Evolutionary conservation across 176 grass and related monocot species (phyloP), one percentile per base, ranked within the genome.

Genomic region (Calamus simplicifolius): DNA sequence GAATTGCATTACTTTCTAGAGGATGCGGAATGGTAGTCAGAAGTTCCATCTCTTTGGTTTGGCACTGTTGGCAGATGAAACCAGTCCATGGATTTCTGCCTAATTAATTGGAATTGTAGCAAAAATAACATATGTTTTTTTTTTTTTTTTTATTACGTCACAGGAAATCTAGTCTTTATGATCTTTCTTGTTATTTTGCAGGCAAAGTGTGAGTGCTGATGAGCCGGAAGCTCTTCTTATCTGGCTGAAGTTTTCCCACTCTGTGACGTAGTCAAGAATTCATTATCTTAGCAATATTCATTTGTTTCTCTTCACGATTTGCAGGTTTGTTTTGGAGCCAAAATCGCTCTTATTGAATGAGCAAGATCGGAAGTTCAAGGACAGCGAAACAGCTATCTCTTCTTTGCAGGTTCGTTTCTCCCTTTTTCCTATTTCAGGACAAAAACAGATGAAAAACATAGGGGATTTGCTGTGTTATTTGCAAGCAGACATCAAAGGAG

Each of bases 281-380:
- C 21, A 23, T 23, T 48, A 10, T 59, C 71, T 71, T 49, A 48
- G 16, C 5, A 31, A 8, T 43, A 43, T 43, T 43, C 10, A 13
- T 43, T 10, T 38, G 1, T 12, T 38, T 38, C 35, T 38, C 7
- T 74, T 66, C 16, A 29, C 27, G 19, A 52, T 54, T 8, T 69
- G 1, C 62, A 92, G 87, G 70, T 98, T 98, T 92, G 72, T 92
- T 88, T 83, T 92, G 78, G 87, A 98, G 73, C 87, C 93, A 64
- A 98, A 88, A 69, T 91, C 62, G 51, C 75, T 81, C 69, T 16
- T 92, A 63, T 50, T 85, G 51, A 79, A 60, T 19, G 93, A 97
- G 59, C 92, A 91, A 63, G 81, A 92, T 48, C 76, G 85, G 63
- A 98, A 98, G 73, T 71, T 88, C 48, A 85, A 80, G 19, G 87